Evolutionary conservation across 768 basidiomycete species (phyloP).

Genomic region (Gloeostereum incarnatum): DNA sequence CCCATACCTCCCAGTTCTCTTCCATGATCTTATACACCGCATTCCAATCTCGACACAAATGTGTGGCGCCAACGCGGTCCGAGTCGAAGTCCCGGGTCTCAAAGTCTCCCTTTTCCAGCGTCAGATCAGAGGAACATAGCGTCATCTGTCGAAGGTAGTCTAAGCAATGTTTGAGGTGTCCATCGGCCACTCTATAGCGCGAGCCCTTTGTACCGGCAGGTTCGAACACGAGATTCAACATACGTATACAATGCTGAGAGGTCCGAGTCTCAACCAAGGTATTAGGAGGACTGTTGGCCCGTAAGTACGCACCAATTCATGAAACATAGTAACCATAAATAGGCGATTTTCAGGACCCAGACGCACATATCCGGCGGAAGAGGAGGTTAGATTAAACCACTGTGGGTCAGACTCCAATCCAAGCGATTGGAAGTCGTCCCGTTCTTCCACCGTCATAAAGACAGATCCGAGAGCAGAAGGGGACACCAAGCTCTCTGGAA

Average conservation of each 20-base stretch:
- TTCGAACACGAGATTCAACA: slow-evolving; percentile 18
- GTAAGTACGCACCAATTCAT: too few species aligned
- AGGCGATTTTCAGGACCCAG: slow-evolving; percentile 3
- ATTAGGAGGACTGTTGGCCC: too few species aligned
- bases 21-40: slow-evolving; percentile 22
- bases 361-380: slow-evolving; percentile 2
- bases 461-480: not conserved
- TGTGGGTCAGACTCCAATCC: slow-evolving; percentile 2
- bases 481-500: not conserved
- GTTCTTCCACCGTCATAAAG: slow-evolving; percentile 1
- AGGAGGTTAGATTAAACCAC: slow-evolving; percentile 1
- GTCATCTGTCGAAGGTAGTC: slow-evolving; percentile 37
- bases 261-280: too few species aligned
- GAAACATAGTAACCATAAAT: slow-evolving; percentile 4
- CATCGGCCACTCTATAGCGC: slow-evolving; percentile 8
- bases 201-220: too few species aligned
- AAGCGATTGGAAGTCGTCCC: not conserved
- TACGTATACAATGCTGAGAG: slow-evolving; percentile 34
- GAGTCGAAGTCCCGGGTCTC: slow-evolving; percentile 21
- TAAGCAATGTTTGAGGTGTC: slow-evolving; percentile 32
- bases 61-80: slow-evolving; percentile 25
- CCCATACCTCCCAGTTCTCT: slow-evolving; percentile 26
- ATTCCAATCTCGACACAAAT: slow-evolving; percentile 33
- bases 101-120: slow-evolving; percentile 36
- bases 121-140: slow-evolving; percentile 37